A percentile compares a stretch with the other conserved stretches of the same genome.
Evolutionary conservation across 768 basidiomycete species (phyloP).

Genomic region (Podaxis carcinomalis): DNA sequence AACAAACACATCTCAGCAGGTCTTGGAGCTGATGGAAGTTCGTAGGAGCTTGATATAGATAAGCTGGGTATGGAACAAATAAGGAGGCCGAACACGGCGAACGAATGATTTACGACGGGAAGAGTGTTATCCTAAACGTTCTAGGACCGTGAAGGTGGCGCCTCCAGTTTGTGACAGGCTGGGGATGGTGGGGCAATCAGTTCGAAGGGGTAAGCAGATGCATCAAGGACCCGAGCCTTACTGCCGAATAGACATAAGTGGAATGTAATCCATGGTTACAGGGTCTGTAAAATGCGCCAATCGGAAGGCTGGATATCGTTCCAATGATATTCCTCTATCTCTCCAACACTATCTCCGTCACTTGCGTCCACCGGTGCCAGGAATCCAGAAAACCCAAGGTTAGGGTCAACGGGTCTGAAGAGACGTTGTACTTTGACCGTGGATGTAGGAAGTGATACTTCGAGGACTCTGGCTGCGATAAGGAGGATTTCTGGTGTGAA

Average conservation of each 20-base stretch:
- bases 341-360: constrained; percentile 16
- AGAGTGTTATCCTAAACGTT: too few species aligned
- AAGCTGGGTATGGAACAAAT: too few species aligned
- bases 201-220: not conserved
- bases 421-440: constrained; percentile 17
- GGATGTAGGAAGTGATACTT: constrained; percentile 9
- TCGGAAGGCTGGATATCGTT: constrained; percentile 14
- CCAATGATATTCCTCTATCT: constrained; percentile 21
- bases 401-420: constrained; percentile 11
- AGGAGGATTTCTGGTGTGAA: constrained; percentile 57
- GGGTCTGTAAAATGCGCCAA: constrained; percentile 1
- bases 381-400: constrained; percentile 1
- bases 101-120: too few species aligned
- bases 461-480: constrained; percentile 37
- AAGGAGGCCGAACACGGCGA: too few species aligned
- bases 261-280: not conserved
- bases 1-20: too few species aligned
- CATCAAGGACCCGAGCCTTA: not conserved
- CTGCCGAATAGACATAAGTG: not conserved
- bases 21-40: too few species aligned
- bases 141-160: too few species aligned
- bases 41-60: too few species aligned
- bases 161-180: too few species aligned
- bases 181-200: too few species aligned
- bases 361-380: constrained; percentile 19